Evolutionary conservation across 805 yeast genomes (phyloP).

Genomic region (Lachancea dasiensis): DNA sequence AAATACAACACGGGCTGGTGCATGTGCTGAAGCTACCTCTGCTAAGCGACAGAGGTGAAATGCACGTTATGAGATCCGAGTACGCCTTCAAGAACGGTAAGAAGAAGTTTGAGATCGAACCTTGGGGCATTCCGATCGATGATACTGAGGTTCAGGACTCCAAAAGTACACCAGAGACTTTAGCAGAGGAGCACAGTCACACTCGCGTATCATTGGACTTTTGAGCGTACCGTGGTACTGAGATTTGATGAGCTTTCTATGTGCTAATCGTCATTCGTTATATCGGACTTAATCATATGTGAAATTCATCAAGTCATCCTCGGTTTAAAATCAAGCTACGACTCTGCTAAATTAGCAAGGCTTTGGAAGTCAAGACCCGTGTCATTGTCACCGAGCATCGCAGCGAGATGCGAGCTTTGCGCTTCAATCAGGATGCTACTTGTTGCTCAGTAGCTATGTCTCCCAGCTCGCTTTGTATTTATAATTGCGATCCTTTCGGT

Average conservation of each 20-base stretch:
- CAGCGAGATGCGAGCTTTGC: constrained; percentile 39
- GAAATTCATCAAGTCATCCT: neutral
- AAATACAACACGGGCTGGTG: constrained; percentile 80
- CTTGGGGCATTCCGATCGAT: constrained; percentile 97
- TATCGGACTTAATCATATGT: constrained; percentile 4
- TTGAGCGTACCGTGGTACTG: neutral
- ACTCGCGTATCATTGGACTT: constrained; percentile 7
- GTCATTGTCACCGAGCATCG: neutral
- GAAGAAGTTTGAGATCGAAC: constrained; percentile 77
- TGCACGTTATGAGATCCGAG: constrained; percentile 70
- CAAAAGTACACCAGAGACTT: neutral
- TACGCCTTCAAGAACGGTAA: constrained; percentile 82
- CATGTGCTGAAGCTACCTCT: constrained; percentile 69
- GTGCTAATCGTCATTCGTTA: constrained; percentile 3
- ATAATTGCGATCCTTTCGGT: constrained; percentile 84
- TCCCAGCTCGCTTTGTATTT: constrained; percentile 60
- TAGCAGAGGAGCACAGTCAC: neutral
- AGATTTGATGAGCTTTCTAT: neutral
- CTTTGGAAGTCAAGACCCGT: neutral
- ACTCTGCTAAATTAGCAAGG: too few relatives aligned
- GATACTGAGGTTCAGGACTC: constrained; percentile 47
- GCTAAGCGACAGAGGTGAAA: constrained; percentile 62
- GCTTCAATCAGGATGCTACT: constrained; percentile 86
- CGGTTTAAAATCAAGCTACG: too few relatives aligned
- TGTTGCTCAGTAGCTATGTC: constrained; percentile 71